Conservation (phyloP, 768 basidiomycete species). For the Rhodotorula paludigena region DNA sequence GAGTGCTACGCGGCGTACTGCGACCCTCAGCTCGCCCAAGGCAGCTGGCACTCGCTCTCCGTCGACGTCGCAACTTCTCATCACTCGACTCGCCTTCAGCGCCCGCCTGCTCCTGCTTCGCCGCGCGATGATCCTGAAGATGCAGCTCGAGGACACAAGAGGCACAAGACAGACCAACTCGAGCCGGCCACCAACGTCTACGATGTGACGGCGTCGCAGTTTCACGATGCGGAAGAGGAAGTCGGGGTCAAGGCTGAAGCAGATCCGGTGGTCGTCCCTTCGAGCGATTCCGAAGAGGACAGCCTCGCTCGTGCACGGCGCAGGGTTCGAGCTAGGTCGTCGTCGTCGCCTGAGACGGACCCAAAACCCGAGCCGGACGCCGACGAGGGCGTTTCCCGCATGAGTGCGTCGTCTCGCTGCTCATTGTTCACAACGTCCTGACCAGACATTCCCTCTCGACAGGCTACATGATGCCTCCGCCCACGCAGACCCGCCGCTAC, state of each 20-base stretch:
- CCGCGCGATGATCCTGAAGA: background rate
- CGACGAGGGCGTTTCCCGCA: background rate
- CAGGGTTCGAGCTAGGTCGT: background rate
- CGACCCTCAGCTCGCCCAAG: too few relatives aligned
- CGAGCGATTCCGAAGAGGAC: background rate
- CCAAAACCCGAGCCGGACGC: background rate
- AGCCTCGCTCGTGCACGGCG: background rate
- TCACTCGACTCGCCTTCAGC: background rate
- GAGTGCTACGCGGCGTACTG: background rate
- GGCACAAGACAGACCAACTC: background rate
- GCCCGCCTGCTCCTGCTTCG: background rate
- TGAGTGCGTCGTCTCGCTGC: background rate
- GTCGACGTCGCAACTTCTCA: background rate
- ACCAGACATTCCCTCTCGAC: background rate
- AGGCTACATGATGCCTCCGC: conserved; percentile 20
- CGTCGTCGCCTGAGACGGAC: background rate
- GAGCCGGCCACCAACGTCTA: background rate
- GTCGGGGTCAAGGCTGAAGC: too few relatives aligned
- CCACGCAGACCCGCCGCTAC: background rate
- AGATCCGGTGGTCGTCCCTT: background rate
- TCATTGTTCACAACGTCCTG: background rate
- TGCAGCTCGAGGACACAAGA: background rate
- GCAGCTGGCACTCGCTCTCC: background rate
- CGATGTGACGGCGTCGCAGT: background rate
- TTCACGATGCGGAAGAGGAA: background rate